A percentile compares a stretch with the other conserved stretches of the same genome.
phyloP scores from a whole-genome alignment of 768 basidiomycete genomes.

The Pulveroboletus sp. region DNA sequence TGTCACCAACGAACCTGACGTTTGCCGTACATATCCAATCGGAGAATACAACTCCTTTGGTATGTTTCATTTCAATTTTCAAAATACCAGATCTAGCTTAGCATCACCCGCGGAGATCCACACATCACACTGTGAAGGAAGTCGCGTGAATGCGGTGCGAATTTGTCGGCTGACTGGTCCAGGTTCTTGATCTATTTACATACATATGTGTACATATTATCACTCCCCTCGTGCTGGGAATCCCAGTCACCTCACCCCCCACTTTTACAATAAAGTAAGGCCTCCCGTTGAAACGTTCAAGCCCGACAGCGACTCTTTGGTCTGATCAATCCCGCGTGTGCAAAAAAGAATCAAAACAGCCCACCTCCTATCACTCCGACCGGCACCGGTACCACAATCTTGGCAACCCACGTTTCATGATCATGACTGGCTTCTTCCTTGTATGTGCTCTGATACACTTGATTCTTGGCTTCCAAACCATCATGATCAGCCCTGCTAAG shows the following conservation, averaged over 20 bases:
- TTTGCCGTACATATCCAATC: conserved; percentile 1
- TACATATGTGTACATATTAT: not conserved
- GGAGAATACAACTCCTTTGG: no score
- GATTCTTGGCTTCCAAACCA: conserved; percentile 3
- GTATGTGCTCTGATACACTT: not conserved
- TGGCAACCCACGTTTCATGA: not conserved
- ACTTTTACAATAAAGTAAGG: no score
- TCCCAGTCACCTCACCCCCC: not conserved
- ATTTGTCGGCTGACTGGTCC: not conserved
- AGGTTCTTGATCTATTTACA: not conserved
- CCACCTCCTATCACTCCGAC: conserved; percentile 2
- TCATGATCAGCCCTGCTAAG: not conserved
- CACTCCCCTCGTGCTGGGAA: no score
- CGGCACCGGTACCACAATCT: conserved; percentile 12
- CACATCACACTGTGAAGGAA: no score
- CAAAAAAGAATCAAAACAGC: not conserved
- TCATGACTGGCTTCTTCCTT: conserved; percentile 17
- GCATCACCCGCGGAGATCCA: conserved; percentile 14
- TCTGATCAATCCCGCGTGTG: conserved; percentile 12
- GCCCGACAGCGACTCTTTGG: no score
- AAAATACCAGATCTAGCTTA: not conserved
- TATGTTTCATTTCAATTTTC: no score
- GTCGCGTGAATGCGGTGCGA: not conserved
- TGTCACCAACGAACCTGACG: not conserved
- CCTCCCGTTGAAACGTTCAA: no score